A percentile compares a stretch with the other conserved stretches of the same genome.
These are phyloP conservation scores for Aureobasidium sp. DNA, from an alignment of 2,329 filamentous ascomycete species.

Conservation along the genomic window DNA sequence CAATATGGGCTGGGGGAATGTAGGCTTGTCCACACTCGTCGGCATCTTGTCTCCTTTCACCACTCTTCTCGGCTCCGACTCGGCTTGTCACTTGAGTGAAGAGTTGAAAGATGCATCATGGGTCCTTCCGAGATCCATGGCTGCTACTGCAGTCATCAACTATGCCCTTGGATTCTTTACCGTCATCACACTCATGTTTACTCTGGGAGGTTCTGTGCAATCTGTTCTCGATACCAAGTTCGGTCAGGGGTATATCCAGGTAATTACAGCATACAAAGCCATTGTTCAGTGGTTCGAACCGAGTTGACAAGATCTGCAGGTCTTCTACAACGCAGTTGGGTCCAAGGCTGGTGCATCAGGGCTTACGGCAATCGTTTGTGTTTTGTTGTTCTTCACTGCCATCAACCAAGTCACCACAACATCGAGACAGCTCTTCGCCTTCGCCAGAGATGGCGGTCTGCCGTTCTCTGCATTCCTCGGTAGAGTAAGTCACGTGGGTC, in stretches of 20 bases:
- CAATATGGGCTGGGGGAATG: slow-evolving; percentile 30
- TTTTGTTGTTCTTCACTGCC: slow-evolving; percentile 11
- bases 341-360: slow-evolving; percentile 11
- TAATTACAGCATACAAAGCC: slow-evolving; percentile 20
- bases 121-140: slow-evolving; percentile 24
- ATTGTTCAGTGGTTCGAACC: slow-evolving; percentile 14
- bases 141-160: slow-evolving; percentile 25
- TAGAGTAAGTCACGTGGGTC: background rate
- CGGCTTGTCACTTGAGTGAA: slow-evolving; percentile 21
- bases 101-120: slow-evolving; percentile 25
- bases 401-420: slow-evolving; percentile 10
- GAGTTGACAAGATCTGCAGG: slow-evolving; percentile 23
- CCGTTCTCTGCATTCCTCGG: slow-evolving; percentile 26
- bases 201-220: slow-evolving; percentile 21
- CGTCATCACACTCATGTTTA: slow-evolving; percentile 24
- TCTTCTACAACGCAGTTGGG: slow-evolving; percentile 13
- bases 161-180: slow-evolving; percentile 28
- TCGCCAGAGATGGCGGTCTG: slow-evolving; percentile 36
- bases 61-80: slow-evolving; percentile 17
- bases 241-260: slow-evolving; percentile 8
- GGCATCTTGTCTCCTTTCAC: slow-evolving; percentile 26
- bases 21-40: slow-evolving; percentile 24
- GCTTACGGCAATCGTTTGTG: slow-evolving; percentile 8
- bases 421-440: slow-evolving; percentile 26
- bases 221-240: slow-evolving; percentile 19